Percentiles rank a stretch among this genome's conserved stretches.
Evolutionary conservation across 2,329 filamentous ascomycete species (phyloP).

Genomic region (Fusarium abutilonis): DNA sequence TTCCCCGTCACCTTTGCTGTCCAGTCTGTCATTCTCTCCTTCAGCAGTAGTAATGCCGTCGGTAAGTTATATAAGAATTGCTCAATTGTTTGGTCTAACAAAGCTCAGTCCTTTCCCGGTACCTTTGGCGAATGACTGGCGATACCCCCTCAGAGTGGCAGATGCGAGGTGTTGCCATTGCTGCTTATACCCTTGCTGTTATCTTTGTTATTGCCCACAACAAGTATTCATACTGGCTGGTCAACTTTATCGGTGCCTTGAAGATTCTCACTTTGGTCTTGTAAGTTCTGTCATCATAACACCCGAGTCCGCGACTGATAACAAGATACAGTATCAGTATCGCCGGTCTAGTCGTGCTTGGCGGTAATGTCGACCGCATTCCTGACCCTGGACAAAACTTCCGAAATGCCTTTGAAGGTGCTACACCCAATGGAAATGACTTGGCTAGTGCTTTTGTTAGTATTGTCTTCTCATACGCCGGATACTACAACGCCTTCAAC

Average conservation of each 20-base stretch:
- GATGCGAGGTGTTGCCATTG: slow-evolving; percentile 72
- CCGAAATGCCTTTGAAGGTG: slow-evolving; percentile 50
- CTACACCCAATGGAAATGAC: slow-evolving; percentile 50
- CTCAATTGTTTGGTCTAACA: neutral
- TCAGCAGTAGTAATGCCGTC: slow-evolving; percentile 72
- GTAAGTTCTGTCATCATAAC: accelerated
- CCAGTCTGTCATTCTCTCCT: slow-evolving; percentile 70
- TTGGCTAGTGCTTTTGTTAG: slow-evolving; percentile 62
- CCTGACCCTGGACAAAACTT: slow-evolving; percentile 51
- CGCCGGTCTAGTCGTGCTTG: slow-evolving; percentile 69
- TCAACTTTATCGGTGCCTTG: slow-evolving; percentile 65
- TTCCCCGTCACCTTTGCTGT: slow-evolving; percentile 73
- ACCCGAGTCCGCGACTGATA: accelerated
- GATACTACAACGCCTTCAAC: slow-evolving; percentile 69
- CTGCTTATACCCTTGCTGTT: slow-evolving; percentile 68
- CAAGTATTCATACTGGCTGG: slow-evolving; percentile 64
- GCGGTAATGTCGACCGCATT: slow-evolving; percentile 47
- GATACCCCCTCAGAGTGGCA: slow-evolving; percentile 67
- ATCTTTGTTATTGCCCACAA: slow-evolving; percentile 66
- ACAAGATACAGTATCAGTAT: slow-evolving; percentile 56
- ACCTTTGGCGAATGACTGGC: slow-evolving; percentile 68
- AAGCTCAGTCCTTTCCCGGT: slow-evolving; percentile 64
- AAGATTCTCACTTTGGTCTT: slow-evolving; percentile 72
- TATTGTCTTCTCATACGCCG: slow-evolving; percentile 67
- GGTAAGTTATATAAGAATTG: neutral